A percentile compares a stretch with the other conserved stretches of the same genome.
phyloP scores from a whole-genome alignment of 2,329 filamentous ascomycete genomes.

The Endothia cerciana region DNA sequence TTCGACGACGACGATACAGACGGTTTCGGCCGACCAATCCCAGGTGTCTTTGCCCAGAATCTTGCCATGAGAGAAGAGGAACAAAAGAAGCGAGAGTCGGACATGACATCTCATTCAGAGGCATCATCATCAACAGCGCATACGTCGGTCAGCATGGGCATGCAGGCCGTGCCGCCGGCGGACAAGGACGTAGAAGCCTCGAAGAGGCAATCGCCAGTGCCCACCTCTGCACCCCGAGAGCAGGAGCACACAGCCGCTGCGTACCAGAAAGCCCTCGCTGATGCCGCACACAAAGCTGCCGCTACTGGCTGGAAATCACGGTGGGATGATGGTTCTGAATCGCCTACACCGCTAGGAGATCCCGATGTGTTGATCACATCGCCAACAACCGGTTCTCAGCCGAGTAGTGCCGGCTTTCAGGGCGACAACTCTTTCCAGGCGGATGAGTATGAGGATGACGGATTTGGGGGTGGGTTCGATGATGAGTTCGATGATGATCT shows the following conservation, averaged over 20 bases:
- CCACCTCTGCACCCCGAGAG: slow-evolving; percentile 30
- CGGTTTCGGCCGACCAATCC: slow-evolving; percentile 62
- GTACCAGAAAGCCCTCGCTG: slow-evolving; percentile 83
- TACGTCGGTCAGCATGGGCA: slow-evolving; percentile 51
- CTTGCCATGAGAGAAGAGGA: slow-evolving; percentile 49
- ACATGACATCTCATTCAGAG: slow-evolving; percentile 50
- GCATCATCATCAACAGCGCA: slow-evolving; percentile 57
- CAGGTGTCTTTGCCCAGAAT: slow-evolving; percentile 59
- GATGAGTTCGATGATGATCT: slow-evolving; percentile 62
- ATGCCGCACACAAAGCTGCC: slow-evolving; percentile 77
- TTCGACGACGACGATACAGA: slow-evolving; percentile 72
- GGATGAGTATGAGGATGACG: slow-evolving; percentile 66
- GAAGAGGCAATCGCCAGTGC: slow-evolving; percentile 25
- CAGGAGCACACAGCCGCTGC: slow-evolving; percentile 52
- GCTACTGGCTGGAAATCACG: slow-evolving; percentile 57
- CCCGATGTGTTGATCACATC: slow-evolving; percentile 42
- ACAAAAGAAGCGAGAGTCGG: slow-evolving; percentile 50
- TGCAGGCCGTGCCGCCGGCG: slow-evolving; percentile 33
- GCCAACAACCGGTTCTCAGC: slow-evolving; percentile 36
- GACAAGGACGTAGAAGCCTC: slow-evolving; percentile 25
- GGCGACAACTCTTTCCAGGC: slow-evolving; percentile 40
- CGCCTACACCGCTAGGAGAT: slow-evolving; percentile 41
- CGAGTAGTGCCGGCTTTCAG: slow-evolving; percentile 36
- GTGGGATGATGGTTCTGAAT: slow-evolving; percentile 67
- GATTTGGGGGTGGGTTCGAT: slow-evolving; percentile 22